Base-by-base conservation (phyloP, 805 yeast species). In the Candida loeiensis region DNA sequence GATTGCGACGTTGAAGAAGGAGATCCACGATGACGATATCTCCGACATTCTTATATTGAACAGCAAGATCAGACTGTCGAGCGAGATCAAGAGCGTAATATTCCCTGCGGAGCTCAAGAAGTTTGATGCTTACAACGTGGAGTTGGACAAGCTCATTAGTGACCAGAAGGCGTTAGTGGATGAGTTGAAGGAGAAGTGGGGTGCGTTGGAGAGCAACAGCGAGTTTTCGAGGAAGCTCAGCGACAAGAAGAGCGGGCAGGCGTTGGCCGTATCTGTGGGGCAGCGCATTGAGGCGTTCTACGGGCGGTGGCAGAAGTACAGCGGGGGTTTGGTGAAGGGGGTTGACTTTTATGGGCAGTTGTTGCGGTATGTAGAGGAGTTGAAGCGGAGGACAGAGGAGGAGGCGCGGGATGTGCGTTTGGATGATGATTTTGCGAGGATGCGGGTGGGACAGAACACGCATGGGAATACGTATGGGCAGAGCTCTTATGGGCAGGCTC, bases 21-120 rank as follows among this genome's bases (percentile, higher is more conserved):
- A 76, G 35, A 80, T 85, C 24, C 93, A 82, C 51, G 70, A 73
- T 11, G 98, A 91, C 61, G 97, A 91, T 55, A 87, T 89, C 36
- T 82, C 95, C 0, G 80, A 82, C 39, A 67, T 82, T 9, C 68
- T 91, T 22, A 75, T 91, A 6, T 66, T 82, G 47, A 82, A 85
- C 55, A 64, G 70, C 45, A 78, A 76, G 45, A 72, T 76, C 32
- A 74, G 72, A 27, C 64, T 78, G 4, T 78, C 77, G 6, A 70
- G 75, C 33, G 89, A 82, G 43, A 69, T 79, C 44, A 73, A 71
- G 47, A 65, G 73, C 7, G 61, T 64, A 22, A 69, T 69, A 13
- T 89, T 90, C 55, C 75, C 79, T 13, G 73, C 76, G 42, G 96
- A 88, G 56, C 64, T 91, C 46, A 76, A 72, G 36, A 91, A 91